phyloP scores from a whole-genome alignment of 2,329 filamentous ascomycete genomes.

The Colletotrichum caudatum region DNA sequence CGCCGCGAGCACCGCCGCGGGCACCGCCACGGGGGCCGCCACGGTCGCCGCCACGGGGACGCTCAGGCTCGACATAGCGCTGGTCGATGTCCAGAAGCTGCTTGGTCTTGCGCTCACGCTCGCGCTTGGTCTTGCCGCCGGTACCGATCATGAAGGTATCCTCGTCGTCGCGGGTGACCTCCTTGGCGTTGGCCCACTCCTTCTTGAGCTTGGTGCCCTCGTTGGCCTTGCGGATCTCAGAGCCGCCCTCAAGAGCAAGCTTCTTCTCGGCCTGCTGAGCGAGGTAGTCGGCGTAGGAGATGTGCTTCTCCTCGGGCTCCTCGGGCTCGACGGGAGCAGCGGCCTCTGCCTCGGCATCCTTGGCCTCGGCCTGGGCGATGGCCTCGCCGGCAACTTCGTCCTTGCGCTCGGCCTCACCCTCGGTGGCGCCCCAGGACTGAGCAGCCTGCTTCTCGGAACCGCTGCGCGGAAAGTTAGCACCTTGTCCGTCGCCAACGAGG shows the following conservation, averaged over 20 bases:
- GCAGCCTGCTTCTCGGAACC: constrained; percentile 88
- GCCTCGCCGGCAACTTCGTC: constrained; percentile 93
- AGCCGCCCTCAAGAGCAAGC: constrained; percentile 71
- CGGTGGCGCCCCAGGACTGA: constrained; percentile 88
- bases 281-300: constrained; percentile 91
- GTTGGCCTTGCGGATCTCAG: constrained; percentile 89
- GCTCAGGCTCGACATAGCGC: constrained; percentile 79
- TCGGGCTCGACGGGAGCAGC: constrained; percentile 73
- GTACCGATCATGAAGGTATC: constrained; percentile 83
- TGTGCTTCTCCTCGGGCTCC: constrained; percentile 85
- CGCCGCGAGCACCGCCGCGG: constrained; percentile 53
- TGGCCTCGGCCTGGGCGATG: constrained; percentile 88
- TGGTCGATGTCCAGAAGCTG: constrained; percentile 89
- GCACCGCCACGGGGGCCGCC: constrained; percentile 54
- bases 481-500: constrained; percentile 9
- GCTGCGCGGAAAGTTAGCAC: constrained; percentile 57
- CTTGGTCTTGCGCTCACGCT: constrained; percentile 94
- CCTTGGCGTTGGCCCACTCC: constrained; percentile 92
- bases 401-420: constrained; percentile 85
- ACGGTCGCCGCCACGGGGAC: constrained; percentile 65
- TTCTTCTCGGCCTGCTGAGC: constrained; percentile 81
- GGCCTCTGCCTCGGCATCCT: constrained; percentile 68
- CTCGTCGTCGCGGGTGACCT: constrained; percentile 72
- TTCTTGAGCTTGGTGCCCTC: constrained; percentile 89
- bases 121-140: constrained; percentile 82